These are phyloP conservation scores for Dalbergia cochinchinensis DNA, from an alignment of 306 rosid species.

Conservation along the genomic window DNA sequence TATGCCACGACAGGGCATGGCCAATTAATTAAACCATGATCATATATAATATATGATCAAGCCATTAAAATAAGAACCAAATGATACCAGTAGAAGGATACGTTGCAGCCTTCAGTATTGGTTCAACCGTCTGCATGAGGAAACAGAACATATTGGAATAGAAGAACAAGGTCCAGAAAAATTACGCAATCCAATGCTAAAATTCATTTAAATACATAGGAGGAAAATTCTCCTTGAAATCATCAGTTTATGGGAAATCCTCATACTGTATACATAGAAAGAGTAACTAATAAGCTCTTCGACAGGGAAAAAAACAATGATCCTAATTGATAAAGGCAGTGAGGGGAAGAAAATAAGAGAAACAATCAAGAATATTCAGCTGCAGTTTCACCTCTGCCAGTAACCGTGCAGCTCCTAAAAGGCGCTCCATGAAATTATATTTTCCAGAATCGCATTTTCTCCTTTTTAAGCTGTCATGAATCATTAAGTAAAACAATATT, in stretches of 20 bases:
- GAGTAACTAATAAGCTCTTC: constrained; percentile 15
- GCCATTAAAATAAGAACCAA: constrained; percentile 14
- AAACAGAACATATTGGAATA: constrained; percentile 29
- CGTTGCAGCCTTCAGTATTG: constrained; percentile 87
- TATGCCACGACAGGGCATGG: constrained; percentile 1
- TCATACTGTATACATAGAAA: constrained; percentile 21
- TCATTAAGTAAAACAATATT: constrained; percentile 34
- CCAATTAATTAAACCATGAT: constrained; percentile 16
- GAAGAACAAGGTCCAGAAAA: constrained; percentile 22
- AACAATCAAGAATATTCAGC: constrained; percentile 25
- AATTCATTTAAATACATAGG: background rate
- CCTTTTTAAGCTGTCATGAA: constrained; percentile 75
- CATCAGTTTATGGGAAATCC: constrained; percentile 8
- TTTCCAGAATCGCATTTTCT: constrained; percentile 71
- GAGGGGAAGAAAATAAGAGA: background rate
- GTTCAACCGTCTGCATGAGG: constrained; percentile 86
- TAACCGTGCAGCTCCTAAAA: constrained; percentile 81
- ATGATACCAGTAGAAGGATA: constrained; percentile 64
- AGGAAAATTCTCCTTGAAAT: background rate
- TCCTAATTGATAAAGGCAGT: background rate
- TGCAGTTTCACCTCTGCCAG: constrained; percentile 68
- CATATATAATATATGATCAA: constrained; percentile 12
- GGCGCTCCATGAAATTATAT: constrained; percentile 79
- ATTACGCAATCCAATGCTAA: constrained; percentile 28
- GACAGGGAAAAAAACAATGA: constrained; percentile 30